A percentile compares a stretch with the other conserved stretches of the same genome.
These are phyloP conservation scores for Ophiostoma australiae DNA, from an alignment of 2,329 filamentous ascomycete genomes.

Conservation along the genomic window DNA sequence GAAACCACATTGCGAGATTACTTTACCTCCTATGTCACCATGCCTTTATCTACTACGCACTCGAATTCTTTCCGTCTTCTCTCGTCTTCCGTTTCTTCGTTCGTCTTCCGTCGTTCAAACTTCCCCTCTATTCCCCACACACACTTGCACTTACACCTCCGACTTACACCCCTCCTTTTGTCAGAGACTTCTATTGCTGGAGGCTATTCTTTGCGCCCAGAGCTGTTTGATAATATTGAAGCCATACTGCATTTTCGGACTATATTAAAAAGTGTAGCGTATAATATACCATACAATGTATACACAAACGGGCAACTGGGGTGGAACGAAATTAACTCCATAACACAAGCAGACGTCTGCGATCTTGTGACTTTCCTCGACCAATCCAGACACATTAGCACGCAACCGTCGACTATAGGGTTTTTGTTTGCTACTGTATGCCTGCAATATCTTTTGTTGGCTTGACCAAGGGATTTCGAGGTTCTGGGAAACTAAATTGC, in stretches of 20 bases:
- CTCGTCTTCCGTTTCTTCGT: not conserved
- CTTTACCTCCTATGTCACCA: not conserved
- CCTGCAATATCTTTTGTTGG: not conserved
- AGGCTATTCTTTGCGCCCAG: no score
- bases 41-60: not conserved
- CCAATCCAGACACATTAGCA: not conserved
- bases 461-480: no score
- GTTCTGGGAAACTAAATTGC: not conserved
- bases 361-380: slow-evolving; percentile 1
- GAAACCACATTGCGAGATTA: not conserved
- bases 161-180: slow-evolving; percentile 12
- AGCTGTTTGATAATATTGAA: no score
- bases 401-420: no score
- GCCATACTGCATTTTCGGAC: not conserved
- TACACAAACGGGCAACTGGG: not conserved
- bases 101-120: not conserved
- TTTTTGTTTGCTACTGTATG: not conserved
- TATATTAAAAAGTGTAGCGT: not conserved
- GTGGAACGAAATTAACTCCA: not conserved
- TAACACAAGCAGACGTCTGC: not conserved
- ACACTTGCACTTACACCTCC: slow-evolving; percentile 13
- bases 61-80: not conserved
- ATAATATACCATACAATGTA: not conserved
- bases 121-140: slow-evolving; percentile 16
- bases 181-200: not conserved